Percentiles rank a stretch among this genome's conserved stretches.
These are phyloP conservation scores for Croton setiger DNA, from an alignment of 441 rosid genomes.

Conservation along the genomic window DNA sequence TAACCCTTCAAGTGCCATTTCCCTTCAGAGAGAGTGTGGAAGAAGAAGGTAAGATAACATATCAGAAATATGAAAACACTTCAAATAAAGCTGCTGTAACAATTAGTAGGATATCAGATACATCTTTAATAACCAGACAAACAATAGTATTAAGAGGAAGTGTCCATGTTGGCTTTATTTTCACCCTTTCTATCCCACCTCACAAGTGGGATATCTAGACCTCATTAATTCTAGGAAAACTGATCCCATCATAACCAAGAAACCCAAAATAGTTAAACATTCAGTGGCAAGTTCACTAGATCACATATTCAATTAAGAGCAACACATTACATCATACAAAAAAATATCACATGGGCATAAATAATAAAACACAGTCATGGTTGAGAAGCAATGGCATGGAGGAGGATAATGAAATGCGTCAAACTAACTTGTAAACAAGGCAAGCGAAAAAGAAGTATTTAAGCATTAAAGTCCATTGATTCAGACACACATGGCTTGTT, in stretches of 20 bases:
- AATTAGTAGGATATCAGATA: neutral
- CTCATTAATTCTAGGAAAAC: neutral
- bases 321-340: neutral
- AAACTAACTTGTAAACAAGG: neutral
- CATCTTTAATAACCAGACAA: neutral
- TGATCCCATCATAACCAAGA: neutral
- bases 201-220: neutral
- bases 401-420: neutral
- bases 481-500: no score
- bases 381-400: neutral
- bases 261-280: neutral
- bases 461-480: neutral
- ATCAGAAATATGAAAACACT: conserved; percentile 1
- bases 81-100: neutral
- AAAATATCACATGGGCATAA: neutral
- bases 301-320: neutral
- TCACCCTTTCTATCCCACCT: neutral
- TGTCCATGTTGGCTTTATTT: neutral
- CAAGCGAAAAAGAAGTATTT: neutral
- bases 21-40: conserved; percentile 47
- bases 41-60: conserved; percentile 7
- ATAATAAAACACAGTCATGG: neutral
- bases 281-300: neutral
- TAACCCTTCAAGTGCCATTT: conserved; percentile 90
- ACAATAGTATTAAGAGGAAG: neutral